These are phyloP conservation scores for Quillaja saponaria DNA, from an alignment of 306 rosid genomes.

Conservation along the genomic window DNA sequence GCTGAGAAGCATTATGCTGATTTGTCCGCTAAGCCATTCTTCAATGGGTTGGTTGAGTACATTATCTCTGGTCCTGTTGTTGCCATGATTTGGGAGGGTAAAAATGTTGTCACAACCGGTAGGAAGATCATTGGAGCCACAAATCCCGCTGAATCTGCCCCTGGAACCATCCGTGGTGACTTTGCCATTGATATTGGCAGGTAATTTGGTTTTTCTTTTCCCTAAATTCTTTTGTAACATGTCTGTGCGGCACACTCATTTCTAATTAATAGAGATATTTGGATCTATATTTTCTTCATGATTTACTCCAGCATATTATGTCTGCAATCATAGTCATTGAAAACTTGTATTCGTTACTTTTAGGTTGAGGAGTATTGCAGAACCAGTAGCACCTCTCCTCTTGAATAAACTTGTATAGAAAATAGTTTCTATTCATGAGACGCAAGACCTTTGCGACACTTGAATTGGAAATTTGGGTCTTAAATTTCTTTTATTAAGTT, in stretches of 20 bases:
- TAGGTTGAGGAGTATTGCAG: no score
- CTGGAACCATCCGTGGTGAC: conserved; percentile 94
- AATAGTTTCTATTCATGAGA: background rate
- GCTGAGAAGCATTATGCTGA: conserved; percentile 82
- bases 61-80: conserved; percentile 77
- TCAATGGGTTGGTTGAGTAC: background rate
- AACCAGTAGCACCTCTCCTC: no score
- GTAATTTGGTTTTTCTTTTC: conserved; percentile 29
- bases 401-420: background rate
- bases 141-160: conserved; percentile 85
- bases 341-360: no score
- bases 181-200: conserved; percentile 90
- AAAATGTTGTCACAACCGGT: conserved; percentile 72
- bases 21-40: background rate
- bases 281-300: no score
- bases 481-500: no score
- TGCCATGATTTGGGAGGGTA: conserved; percentile 99
- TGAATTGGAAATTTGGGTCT: no score
- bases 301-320: no score
- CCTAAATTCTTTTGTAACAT: no score
- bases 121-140: conserved; percentile 94
- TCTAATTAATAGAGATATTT: background rate
- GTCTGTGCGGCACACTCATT: background rate
- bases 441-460: no score
- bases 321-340: no score